A percentile compares a stretch with the other conserved stretches of the same genome.
phyloP scores from a whole-genome alignment of 768 basidiomycete genomes.

The Xanthoconium stramineum region DNA sequence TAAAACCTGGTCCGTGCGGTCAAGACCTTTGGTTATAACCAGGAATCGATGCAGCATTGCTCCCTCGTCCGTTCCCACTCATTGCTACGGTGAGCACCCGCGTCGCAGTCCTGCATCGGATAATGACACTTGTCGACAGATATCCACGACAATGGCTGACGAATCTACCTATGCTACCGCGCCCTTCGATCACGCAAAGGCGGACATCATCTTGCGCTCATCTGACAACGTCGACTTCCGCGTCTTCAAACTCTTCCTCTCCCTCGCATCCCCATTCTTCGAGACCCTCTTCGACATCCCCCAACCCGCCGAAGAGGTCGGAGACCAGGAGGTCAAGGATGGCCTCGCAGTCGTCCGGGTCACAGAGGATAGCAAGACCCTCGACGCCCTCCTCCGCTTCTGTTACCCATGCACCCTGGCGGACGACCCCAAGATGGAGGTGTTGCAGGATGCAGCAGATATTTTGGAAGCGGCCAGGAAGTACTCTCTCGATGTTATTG shows the following conservation, averaged over 20 bases:
- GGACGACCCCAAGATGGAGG: too few relatives aligned
- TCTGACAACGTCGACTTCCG: background rate
- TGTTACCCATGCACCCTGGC: too few relatives aligned
- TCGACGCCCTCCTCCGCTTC: background rate
- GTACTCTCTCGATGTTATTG: background rate
- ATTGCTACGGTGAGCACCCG: background rate
- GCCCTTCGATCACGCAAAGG: background rate
- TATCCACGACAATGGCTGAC: background rate
- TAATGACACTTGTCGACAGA: background rate
- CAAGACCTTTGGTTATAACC: too few relatives aligned
- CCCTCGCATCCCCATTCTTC: background rate
- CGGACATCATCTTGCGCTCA: background rate
- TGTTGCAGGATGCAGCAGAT: background rate
- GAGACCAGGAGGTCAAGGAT: background rate
- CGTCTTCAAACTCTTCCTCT: background rate
- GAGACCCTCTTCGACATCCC: slow-evolving; percentile 23
- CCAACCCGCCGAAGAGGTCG: slow-evolving; percentile 14
- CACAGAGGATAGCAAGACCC: background rate
- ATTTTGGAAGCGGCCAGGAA: background rate
- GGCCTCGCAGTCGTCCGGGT: background rate
- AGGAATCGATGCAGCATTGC: too few relatives aligned
- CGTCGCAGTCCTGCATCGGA: background rate
- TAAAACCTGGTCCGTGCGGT: too few relatives aligned
- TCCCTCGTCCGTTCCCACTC: too few relatives aligned
- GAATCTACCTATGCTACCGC: background rate